These are phyloP conservation scores for Monosporascus sp. DNA, from an alignment of 2,329 filamentous ascomycete species.

Conservation along the genomic window DNA sequence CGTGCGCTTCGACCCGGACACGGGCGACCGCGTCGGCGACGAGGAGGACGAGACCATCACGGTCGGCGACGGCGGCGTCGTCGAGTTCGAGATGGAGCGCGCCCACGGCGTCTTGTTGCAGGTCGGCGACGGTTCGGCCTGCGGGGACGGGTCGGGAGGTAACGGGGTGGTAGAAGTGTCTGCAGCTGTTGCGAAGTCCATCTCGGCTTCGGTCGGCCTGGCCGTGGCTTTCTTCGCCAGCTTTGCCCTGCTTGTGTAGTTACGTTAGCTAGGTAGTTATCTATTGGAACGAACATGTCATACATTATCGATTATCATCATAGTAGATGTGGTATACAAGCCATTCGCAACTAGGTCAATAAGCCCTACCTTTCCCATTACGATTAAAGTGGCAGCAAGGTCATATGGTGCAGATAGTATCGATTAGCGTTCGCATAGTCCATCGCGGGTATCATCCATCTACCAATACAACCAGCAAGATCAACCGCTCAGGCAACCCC, in stretches of 20 bases:
- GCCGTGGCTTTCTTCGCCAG: not conserved
- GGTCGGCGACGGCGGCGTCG: conserved; percentile 20
- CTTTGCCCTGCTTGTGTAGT: not conserved
- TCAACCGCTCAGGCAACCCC: not conserved
- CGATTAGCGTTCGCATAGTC: not conserved
- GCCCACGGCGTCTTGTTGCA: conserved; percentile 29
- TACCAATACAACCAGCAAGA: not conserved
- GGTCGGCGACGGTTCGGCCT: conserved; percentile 2
- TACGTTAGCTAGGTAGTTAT: too few species aligned
- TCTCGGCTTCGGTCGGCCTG: not conserved
- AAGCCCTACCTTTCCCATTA: too few species aligned
- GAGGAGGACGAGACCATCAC: conserved; percentile 15
- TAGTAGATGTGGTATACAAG: too few species aligned
- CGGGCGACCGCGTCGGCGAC: conserved; percentile 17
- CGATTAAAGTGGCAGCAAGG: too few species aligned
- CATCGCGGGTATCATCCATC: not conserved
- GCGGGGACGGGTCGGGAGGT: not conserved
- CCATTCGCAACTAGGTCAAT: too few species aligned
- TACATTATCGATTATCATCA: too few species aligned
- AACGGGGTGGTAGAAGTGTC: not conserved
- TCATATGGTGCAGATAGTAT: too few species aligned
- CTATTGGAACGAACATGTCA: too few species aligned
- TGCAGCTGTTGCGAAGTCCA: not conserved
- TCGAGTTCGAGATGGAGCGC: conserved; percentile 19
- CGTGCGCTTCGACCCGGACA: conserved; percentile 23